Conservation (phyloP, 176 grass and related monocot species). For the Olyra latifolia region DNA sequence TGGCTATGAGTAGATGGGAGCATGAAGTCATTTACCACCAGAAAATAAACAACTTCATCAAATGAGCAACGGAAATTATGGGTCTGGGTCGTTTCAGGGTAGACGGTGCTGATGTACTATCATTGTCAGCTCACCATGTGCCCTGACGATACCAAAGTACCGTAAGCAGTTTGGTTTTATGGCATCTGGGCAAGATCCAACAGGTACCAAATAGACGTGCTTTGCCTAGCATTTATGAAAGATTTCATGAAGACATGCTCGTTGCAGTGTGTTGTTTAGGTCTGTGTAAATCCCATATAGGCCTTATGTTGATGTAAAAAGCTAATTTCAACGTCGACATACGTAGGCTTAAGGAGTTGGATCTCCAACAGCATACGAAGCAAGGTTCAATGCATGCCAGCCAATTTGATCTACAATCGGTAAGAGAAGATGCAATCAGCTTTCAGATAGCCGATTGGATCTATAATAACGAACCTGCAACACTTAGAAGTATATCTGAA, state of each 20-base stretch:
- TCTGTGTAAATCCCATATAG: too few relatives aligned
- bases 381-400: too few relatives aligned
- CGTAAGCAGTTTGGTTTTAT: background rate
- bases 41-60: background rate
- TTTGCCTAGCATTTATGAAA: slow-evolving; percentile 6
- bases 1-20: slow-evolving; percentile 22
- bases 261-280: too few relatives aligned
- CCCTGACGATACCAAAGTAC: slow-evolving; percentile 11
- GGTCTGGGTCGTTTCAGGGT: slow-evolving; percentile 27
- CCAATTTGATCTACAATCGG: too few relatives aligned
- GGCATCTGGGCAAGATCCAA: slow-evolving; percentile 14
- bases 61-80: slow-evolving; percentile 25
- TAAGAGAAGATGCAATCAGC: too few relatives aligned
- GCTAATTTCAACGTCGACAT: too few relatives aligned
- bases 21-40: slow-evolving; percentile 26
- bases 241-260: slow-evolving; percentile 26
- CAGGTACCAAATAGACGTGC: slow-evolving; percentile 3
- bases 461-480: too few relatives aligned
- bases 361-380: too few relatives aligned
- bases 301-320: too few relatives aligned
- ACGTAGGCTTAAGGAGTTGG: too few relatives aligned
- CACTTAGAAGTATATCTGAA: too few relatives aligned
- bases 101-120: slow-evolving; percentile 37
- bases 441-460: too few relatives aligned
- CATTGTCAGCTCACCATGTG: slow-evolving; percentile 30